Conservation (phyloP, 345 rosid species). For the Viola odorata region DNA sequence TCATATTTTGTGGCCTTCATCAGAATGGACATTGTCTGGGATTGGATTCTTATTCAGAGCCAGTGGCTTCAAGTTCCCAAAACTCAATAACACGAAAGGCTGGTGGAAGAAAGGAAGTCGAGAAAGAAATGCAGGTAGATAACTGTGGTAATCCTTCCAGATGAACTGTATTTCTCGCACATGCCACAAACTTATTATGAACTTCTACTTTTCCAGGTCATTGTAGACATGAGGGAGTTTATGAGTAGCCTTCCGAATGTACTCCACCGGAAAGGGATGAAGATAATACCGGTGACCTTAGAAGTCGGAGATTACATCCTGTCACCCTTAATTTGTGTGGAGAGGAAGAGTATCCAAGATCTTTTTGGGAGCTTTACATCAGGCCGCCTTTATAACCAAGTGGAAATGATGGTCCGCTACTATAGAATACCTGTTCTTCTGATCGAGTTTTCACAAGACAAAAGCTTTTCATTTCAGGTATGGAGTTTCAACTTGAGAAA, state of each 20-base stretch:
- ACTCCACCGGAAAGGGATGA: constrained; percentile 94
- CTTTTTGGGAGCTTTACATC: constrained; percentile 91
- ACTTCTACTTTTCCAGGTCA: constrained; percentile 42
- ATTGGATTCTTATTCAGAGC: constrained; percentile 44
- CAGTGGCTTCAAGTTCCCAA: constrained; percentile 60
- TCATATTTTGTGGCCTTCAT: background rate
- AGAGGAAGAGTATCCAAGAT: constrained; percentile 94
- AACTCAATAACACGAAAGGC: constrained; percentile 86
- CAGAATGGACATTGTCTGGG: constrained; percentile 73
- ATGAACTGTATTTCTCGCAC: constrained; percentile 8
- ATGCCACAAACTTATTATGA: background rate
- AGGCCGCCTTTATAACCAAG: constrained; percentile 93
- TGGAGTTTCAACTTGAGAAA: constrained; percentile 4
- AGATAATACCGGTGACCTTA: constrained; percentile 78
- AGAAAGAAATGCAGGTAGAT: constrained; percentile 83
- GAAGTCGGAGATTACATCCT: constrained; percentile 95
- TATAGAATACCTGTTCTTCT: constrained; percentile 93
- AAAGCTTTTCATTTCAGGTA: constrained; percentile 98
- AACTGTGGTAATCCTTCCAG: background rate
- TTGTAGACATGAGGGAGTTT: constrained; percentile 98
- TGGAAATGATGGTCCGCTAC: constrained; percentile 84
- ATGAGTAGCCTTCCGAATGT: constrained; percentile 99
- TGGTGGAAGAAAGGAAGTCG: constrained; percentile 85
- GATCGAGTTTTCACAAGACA: constrained; percentile 95
- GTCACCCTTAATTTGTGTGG: constrained; percentile 82